phyloP scores from a whole-genome alignment of 2,329 filamentous ascomycete species.

The Cytospora paraplurivora region DNA sequence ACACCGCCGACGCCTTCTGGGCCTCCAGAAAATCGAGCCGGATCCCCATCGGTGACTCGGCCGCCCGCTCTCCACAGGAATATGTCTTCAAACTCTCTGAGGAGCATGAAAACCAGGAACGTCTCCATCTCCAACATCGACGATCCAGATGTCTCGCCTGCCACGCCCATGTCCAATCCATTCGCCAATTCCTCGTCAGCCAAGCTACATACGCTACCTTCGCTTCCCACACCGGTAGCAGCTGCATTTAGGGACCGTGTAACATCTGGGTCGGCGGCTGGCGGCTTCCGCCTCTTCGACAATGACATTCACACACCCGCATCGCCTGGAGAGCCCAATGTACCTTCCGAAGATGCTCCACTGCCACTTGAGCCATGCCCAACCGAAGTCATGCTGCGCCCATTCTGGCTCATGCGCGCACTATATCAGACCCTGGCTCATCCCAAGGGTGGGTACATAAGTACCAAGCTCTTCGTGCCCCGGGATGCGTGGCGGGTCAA shows the following conservation, averaged over 20 bases:
- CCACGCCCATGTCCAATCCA: constrained; percentile 71
- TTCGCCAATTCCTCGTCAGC: constrained; percentile 56
- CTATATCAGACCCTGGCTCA: constrained; percentile 91
- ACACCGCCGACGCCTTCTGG: constrained; percentile 41
- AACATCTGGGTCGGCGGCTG: constrained; percentile 59
- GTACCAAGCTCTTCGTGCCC: constrained; percentile 88
- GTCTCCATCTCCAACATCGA: constrained; percentile 66
- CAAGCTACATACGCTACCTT: constrained; percentile 59
- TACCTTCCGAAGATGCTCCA: constrained; percentile 60
- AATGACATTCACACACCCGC: constrained; percentile 73
- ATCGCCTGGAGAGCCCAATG: constrained; percentile 66
- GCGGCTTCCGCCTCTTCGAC: constrained; percentile 81
- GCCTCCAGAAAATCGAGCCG: constrained; percentile 46
- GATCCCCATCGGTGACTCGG: constrained; percentile 54
- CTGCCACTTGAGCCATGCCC: constrained; percentile 88
- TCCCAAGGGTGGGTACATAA: constrained; percentile 87
- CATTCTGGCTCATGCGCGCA: constrained; percentile 97
- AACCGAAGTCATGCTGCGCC: constrained; percentile 82
- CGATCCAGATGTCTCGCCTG: constrained; percentile 69
- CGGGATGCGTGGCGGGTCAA: constrained; percentile 93
- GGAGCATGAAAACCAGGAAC: constrained; percentile 73
- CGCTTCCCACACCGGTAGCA: constrained; percentile 68
- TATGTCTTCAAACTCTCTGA: constrained; percentile 69
- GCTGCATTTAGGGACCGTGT: constrained; percentile 62
- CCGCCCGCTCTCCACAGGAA: constrained; percentile 61